phyloP scores from a whole-genome alignment of 768 basidiomycete genomes.

The Sporobolomyces phaffii region DNA sequence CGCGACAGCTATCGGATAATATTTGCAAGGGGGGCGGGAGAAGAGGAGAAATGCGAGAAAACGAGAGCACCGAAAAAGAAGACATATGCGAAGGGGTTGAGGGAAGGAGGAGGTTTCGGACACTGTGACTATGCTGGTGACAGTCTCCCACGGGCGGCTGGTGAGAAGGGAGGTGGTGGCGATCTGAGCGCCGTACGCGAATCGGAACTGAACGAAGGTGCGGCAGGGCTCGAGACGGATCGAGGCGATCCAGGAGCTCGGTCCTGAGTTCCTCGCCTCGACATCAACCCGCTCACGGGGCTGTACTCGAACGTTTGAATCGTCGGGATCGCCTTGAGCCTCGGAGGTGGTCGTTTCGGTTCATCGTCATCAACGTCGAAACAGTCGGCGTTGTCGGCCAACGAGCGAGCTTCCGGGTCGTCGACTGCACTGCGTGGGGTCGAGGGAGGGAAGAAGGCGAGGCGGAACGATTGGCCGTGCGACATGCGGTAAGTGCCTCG shows the following conservation, averaged over 20 bases:
- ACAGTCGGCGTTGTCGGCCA: slow-evolving; percentile 1
- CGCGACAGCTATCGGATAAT: too few relatives aligned
- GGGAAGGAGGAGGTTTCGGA: background rate
- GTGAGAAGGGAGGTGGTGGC: slow-evolving; percentile 7
- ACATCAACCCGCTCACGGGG: background rate
- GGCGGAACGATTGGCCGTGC: background rate
- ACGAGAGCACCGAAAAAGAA: background rate
- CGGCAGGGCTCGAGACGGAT: slow-evolving; percentile 4
- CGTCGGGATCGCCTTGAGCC: background rate
- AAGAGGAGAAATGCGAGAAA: background rate
- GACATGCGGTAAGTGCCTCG: background rate
- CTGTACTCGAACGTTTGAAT: background rate
- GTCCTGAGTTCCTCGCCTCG: background rate
- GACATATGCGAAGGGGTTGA: background rate
- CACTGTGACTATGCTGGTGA: background rate
- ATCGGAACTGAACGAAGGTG: slow-evolving; percentile 3
- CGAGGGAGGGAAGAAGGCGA: slow-evolving; percentile 12
- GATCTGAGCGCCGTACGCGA: background rate
- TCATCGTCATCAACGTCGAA: slow-evolving; percentile 1
- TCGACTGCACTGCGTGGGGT: background rate
- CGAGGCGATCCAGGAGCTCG: background rate
- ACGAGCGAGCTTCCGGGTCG: slow-evolving; percentile 1
- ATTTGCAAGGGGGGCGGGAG: too few relatives aligned
- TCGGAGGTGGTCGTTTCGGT: background rate
- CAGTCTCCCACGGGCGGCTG: background rate